Conservation (phyloP, 2,329 filamentous ascomycete species). For the Phaeophleospora eucalypticola region DNA sequence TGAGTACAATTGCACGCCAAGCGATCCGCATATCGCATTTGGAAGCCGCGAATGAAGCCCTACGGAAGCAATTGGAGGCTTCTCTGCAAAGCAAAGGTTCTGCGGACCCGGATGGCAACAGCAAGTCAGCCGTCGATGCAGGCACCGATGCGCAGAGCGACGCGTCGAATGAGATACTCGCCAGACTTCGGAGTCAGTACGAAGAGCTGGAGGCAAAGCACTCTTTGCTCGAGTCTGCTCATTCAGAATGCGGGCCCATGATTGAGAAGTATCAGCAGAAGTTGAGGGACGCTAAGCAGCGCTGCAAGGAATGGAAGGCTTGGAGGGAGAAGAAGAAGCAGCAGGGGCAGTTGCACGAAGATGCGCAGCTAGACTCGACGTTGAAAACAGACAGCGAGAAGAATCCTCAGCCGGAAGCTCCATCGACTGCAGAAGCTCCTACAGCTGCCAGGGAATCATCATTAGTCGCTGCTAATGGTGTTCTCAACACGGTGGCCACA, state of each 20-base stretch:
- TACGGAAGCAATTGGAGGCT: slow-evolving; percentile 14
- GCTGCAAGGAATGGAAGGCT: slow-evolving; percentile 1
- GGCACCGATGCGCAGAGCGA: not conserved
- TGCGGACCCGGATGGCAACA: slow-evolving; percentile 5
- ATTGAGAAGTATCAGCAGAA: slow-evolving; percentile 6
- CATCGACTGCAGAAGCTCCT: not conserved
- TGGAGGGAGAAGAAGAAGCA: not conserved
- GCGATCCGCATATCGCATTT: slow-evolving; percentile 16
- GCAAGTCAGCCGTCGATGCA: not conserved
- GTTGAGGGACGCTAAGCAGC: not conserved
- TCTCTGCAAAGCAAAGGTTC: not conserved
- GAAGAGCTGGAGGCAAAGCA: slow-evolving; percentile 28
- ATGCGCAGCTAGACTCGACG: too few species aligned
- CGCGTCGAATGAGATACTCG: not conserved
- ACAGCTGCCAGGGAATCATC: not conserved
- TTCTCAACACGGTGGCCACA: not conserved
- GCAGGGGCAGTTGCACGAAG: not conserved
- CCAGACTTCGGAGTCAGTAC: slow-evolving; percentile 18
- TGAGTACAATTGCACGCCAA: slow-evolving; percentile 7
- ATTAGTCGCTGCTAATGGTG: not conserved
- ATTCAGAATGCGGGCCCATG: slow-evolving; percentile 25
- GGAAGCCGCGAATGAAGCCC: slow-evolving; percentile 23
- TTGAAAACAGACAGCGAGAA: too few species aligned
- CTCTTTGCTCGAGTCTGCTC: slow-evolving; percentile 26
- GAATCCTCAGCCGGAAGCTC: too few species aligned